A percentile compares a stretch with the other conserved stretches of the same genome.
phyloP scores from a whole-genome alignment of 305 asterid species.

The Solanum hybrid region DNA sequence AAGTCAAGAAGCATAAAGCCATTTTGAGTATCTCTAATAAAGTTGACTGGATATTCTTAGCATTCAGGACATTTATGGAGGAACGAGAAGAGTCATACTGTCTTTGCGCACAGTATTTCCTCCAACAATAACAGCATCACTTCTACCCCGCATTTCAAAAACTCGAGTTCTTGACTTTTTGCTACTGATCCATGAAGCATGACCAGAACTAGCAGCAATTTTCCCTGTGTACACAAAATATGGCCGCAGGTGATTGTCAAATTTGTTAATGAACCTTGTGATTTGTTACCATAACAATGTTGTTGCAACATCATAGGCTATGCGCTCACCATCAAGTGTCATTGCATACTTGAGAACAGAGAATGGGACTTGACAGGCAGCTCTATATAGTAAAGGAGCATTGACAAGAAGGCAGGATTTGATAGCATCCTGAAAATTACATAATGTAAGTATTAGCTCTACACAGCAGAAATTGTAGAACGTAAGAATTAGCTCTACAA shows the following conservation, averaged over 20 bases:
- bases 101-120: constrained; percentile 98
- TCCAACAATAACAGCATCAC: constrained; percentile 97
- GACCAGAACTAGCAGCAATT: constrained; percentile 93
- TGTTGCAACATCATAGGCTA: neutral
- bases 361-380: constrained; percentile 82
- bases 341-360: constrained; percentile 93
- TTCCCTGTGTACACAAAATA: constrained; percentile 44
- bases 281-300: neutral
- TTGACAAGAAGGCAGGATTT: constrained; percentile 80
- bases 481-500: neutral
- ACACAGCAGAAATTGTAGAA: neutral
- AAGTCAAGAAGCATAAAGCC: constrained; percentile 5
- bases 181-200: constrained; percentile 98
- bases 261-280: neutral
- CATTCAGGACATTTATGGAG: neutral
- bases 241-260: neutral
- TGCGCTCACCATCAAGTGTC: constrained; percentile 94
- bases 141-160: constrained; percentile 87
- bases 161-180: constrained; percentile 70
- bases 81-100: constrained; percentile 53
- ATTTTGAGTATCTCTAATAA: neutral
- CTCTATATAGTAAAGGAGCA: constrained; percentile 95
- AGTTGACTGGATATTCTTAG: neutral
- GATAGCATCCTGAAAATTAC: constrained; percentile 53
- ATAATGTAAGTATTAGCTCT: neutral